Conservation (phyloP, 768 basidiomycete species). For the Leucogyrophana mollusca region DNA sequence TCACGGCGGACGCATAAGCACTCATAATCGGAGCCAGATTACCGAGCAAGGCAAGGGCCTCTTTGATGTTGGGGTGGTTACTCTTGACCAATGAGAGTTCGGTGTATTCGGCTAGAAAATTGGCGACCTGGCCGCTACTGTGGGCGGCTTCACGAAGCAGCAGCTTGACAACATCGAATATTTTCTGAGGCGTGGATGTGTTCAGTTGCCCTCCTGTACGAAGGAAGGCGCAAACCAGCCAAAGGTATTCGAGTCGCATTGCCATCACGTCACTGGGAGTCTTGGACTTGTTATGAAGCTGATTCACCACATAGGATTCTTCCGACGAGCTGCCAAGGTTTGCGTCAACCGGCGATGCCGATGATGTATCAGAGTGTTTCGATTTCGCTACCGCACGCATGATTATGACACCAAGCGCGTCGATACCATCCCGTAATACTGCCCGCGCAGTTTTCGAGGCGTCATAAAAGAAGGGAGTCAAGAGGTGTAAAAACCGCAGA, state of each 20-base stretch:
- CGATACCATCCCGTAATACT: slow-evolving; percentile 64
- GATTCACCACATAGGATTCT: slow-evolving; percentile 32
- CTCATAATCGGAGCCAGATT: slow-evolving; percentile 57
- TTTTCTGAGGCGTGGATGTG: slow-evolving; percentile 39
- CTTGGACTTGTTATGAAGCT: slow-evolving; percentile 41
- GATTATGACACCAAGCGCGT: slow-evolving; percentile 61
- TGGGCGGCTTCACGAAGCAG: slow-evolving; percentile 53
- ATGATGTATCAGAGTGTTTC: slow-evolving; percentile 36
- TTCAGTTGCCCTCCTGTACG: slow-evolving; percentile 47
- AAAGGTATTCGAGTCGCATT: slow-evolving; percentile 68
- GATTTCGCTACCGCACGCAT: slow-evolving; percentile 41
- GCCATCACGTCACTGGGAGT: slow-evolving; percentile 50
- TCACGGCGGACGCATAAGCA: slow-evolving; percentile 44
- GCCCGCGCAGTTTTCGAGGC: slow-evolving; percentile 50
- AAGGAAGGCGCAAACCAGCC: slow-evolving; percentile 48
- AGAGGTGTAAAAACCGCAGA: slow-evolving; percentile 55
- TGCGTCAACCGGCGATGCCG: slow-evolving; percentile 18
- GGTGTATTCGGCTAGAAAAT: slow-evolving; percentile 54
- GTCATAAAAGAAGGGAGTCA: slow-evolving; percentile 58
- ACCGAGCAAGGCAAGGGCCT: slow-evolving; percentile 49
- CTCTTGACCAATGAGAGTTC: slow-evolving; percentile 48
- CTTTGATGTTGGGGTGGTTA: slow-evolving; percentile 43
- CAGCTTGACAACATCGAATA: slow-evolving; percentile 53
- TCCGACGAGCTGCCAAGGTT: slow-evolving; percentile 9
- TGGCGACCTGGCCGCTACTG: slow-evolving; percentile 40